Evolutionary conservation across 2,329 filamentous ascomycete genomes (phyloP).

Genomic region (Ophiostoma sp.): DNA sequence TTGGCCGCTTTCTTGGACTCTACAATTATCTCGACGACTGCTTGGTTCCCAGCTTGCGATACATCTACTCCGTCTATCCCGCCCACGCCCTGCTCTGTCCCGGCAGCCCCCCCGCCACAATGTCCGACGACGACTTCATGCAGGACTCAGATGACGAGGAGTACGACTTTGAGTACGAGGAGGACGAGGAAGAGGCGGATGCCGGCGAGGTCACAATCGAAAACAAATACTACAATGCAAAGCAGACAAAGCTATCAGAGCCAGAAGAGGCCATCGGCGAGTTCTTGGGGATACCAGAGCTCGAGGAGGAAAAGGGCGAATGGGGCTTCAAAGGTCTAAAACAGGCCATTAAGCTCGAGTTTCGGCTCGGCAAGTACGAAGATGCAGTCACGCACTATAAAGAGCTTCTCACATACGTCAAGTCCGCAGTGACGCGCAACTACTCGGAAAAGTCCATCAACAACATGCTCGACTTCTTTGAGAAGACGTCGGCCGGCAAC

Average conservation of each 20-base stretch:
- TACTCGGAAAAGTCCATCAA: slow-evolving; percentile 99
- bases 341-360: slow-evolving; percentile 96
- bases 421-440: slow-evolving; percentile 91
- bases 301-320: slow-evolving; percentile 90
- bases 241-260: slow-evolving; percentile 84
- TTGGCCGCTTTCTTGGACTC: neutral
- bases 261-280: slow-evolving; percentile 86
- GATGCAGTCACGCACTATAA: slow-evolving; percentile 87
- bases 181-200: slow-evolving; percentile 79
- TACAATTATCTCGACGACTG: neutral
- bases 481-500: slow-evolving; percentile 74
- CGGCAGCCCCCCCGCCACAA: slow-evolving; percentile 36
- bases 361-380: slow-evolving; percentile 81
- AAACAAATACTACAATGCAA: slow-evolving; percentile 99
- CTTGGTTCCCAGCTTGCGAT: neutral
- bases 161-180: slow-evolving; percentile 98
- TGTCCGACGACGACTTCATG: slow-evolving; percentile 92
- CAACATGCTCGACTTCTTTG: slow-evolving; percentile 97
- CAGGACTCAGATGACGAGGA: slow-evolving; percentile 84
- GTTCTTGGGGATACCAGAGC: slow-evolving; percentile 77
- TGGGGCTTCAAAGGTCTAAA: slow-evolving; percentile 99
- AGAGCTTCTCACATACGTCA: slow-evolving; percentile 94
- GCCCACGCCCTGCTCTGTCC: neutral
- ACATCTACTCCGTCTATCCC: neutral
- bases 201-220: slow-evolving; percentile 89